These are phyloP conservation scores for Coemansia pectinata DNA, from an alignment of 192 early-diverging fungal genomes.

Conservation along the genomic window DNA sequence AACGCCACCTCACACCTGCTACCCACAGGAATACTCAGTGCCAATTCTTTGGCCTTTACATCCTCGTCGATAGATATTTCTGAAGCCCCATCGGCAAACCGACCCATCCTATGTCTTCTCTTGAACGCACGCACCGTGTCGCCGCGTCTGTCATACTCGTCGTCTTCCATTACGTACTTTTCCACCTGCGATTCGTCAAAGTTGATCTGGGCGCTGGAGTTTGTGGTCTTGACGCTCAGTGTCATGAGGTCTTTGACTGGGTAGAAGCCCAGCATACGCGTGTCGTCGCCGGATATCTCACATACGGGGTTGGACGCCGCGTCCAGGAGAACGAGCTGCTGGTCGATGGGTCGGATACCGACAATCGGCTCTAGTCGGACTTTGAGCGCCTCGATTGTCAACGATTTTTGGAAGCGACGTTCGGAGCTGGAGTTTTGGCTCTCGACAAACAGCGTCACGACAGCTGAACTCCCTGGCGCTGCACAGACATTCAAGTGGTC, in stretches of 20 bases:
- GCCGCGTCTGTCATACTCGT: conserved; percentile 79
- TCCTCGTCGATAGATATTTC: conserved; percentile 84
- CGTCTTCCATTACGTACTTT: conserved; percentile 89
- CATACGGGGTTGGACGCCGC: conserved; percentile 49
- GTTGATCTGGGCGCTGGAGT: conserved; percentile 57
- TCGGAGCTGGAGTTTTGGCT: conserved; percentile 82
- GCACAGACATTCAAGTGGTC: background rate
- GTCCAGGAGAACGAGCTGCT: conserved; percentile 65
- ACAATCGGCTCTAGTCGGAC: conserved; percentile 89
- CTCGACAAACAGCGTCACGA: conserved; percentile 90
- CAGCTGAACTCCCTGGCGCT: conserved; percentile 33
- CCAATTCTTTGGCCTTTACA: conserved; percentile 60
- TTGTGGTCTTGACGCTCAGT: conserved; percentile 60
- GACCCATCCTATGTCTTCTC: conserved; percentile 82
- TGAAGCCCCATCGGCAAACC: conserved; percentile 76
- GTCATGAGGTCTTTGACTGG: conserved; percentile 82
- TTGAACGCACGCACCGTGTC: conserved; percentile 91
- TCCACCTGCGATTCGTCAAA: conserved; percentile 90
- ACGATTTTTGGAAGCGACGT: conserved; percentile 71
- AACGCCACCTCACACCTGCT: conserved; percentile 80
- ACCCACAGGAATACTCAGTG: conserved; percentile 67
- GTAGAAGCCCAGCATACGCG: conserved; percentile 82
- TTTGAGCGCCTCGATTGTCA: conserved; percentile 45
- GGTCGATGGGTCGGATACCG: conserved; percentile 73
- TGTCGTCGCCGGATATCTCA: conserved; percentile 58